These are phyloP conservation scores for Eucalyptus camaldulensis DNA, from an alignment of 345 rosid genomes.

Conservation along the genomic window DNA sequence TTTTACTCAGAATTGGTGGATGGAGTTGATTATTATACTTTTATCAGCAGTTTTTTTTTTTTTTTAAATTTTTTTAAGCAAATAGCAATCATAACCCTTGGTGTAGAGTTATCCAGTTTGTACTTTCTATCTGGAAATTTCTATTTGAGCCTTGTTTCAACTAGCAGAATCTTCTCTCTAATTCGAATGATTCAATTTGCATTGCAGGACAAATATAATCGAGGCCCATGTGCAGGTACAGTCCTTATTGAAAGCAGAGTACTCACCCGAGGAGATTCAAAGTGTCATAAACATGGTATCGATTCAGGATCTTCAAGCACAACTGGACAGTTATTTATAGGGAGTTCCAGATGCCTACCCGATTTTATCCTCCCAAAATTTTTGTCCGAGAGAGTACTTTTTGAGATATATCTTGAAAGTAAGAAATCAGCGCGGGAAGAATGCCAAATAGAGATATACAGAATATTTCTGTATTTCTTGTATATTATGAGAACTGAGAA, in stretches of 20 bases:
- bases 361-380: neutral
- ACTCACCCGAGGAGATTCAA: conserved; percentile 56
- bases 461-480: neutral
- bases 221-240: conserved; percentile 90
- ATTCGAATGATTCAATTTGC: neutral
- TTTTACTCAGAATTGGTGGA: neutral
- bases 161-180: neutral
- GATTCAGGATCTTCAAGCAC: conserved; percentile 51
- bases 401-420: neutral
- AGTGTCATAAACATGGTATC: conserved; percentile 51
- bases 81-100: neutral
- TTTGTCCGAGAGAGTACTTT: neutral
- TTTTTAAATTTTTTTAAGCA: neutral
- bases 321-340: conserved; percentile 64
- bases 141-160: neutral
- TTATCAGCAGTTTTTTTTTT: neutral
- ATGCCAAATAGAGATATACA: neutral
- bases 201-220: conserved; percentile 80
- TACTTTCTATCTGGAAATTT: neutral
- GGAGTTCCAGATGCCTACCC: neutral
- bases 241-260: conserved; percentile 59
- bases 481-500: neutral
- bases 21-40: neutral
- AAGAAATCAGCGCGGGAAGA: neutral
- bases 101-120: neutral